A percentile compares a stretch with the other conserved stretches of the same genome.
Conservation (phyloP, 2,329 filamentous ascomycete genomes). For the Daldinia sp. region DNA sequence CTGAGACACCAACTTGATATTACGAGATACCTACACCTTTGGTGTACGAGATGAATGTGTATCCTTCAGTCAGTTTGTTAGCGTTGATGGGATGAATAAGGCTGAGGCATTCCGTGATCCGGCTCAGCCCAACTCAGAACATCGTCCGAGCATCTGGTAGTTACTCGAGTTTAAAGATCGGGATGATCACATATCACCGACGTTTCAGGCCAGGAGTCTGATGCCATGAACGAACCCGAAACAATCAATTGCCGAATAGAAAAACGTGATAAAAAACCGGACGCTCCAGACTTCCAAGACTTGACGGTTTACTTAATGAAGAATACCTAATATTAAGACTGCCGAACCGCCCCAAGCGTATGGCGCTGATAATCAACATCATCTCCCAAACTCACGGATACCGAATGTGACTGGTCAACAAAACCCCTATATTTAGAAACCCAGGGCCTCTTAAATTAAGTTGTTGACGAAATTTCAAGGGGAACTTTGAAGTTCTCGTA, state of each 20-base stretch:
- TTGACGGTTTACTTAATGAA: neutral
- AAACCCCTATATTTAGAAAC: too few species aligned
- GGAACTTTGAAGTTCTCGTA: neutral
- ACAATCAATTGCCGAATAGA: constrained; percentile 24
- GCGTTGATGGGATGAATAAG: constrained; percentile 11
- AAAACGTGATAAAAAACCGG: constrained; percentile 11
- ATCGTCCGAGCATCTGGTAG: constrained; percentile 33
- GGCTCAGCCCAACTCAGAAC: constrained; percentile 14
- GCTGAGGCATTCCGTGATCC: constrained; percentile 25
- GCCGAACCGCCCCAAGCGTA: neutral
- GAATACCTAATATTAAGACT: neutral
- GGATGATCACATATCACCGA: constrained; percentile 17
- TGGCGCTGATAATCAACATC: neutral
- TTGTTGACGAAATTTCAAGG: neutral
- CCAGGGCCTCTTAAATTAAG: neutral
- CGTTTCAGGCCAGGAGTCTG: constrained; percentile 25
- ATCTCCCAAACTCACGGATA: neutral
- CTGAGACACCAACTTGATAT: neutral
- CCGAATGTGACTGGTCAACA: neutral
- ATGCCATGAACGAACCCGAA: constrained; percentile 16
- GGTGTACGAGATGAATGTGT: neutral
- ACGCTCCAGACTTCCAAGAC: neutral
- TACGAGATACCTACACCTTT: neutral
- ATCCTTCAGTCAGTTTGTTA: neutral
- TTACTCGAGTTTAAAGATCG: constrained; percentile 10